Evolutionary conservation across 257 asterid genomes (phyloP), one percentile per base, ranked within the genome.

Genomic region (Asclepias syriaca): DNA sequence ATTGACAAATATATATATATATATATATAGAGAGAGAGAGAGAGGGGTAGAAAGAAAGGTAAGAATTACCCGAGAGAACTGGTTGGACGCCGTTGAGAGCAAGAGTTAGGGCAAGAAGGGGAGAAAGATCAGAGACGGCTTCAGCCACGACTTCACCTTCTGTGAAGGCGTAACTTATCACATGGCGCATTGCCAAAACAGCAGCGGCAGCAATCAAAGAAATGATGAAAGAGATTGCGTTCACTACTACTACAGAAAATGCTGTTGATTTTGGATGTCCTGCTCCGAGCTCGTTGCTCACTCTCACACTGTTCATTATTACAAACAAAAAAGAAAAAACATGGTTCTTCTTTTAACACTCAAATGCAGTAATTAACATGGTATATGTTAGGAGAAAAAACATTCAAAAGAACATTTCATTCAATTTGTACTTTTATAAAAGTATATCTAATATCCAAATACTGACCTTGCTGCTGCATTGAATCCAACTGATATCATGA

Each of bases 211-310:
- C 63, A 5, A 77, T 77, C 63, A 77, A 72, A 22, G 74, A 58
- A 5, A 77, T 79, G 46, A 77, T 69, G 21, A 65, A 75, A 19
- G 86, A 77, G 18, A 75, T 11, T 11, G 27, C 21, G 10, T 78
- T 82, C 67, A 82, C 84, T 1, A 79, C 71, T 15, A 69, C 57
- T 4, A 79, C 83, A 0, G 86, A 79, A 61, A 82, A 82, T 57
- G 79, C 79, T 18, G 86, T 84, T 32, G 86, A 65, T 59, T 71
- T 82, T 27, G 86, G 84, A 49, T 82, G 84, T 21, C 72, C 80
- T 29, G 86, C 86, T 56, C 84, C 86, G 2, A 82, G 73, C 48
- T 82, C 82, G 65, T 82, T 79, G 84, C 86, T 74, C 45, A 82
- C 86, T 78, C 86, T 63, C 43, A 77, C 86, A 65, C 86, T 82